These are phyloP conservation scores for Ascochyta fabae DNA, from an alignment of 2,329 filamentous ascomycete species.

Conservation along the genomic window DNA sequence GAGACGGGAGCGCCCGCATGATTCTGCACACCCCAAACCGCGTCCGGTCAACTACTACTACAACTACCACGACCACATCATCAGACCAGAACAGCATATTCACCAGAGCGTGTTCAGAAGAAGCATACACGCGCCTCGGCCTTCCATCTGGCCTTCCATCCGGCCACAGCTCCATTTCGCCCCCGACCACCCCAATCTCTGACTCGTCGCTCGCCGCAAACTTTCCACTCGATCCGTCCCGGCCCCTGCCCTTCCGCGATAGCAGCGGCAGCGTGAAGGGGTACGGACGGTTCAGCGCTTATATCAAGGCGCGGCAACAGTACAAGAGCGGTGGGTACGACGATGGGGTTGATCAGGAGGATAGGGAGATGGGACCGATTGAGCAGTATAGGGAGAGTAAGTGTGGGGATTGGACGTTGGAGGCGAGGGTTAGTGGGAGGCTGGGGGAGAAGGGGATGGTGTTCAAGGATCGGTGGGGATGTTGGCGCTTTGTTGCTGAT, in stretches of 20 bases:
- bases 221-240: conserved; percentile 8
- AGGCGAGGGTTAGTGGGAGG: conserved; percentile 20
- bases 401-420: conserved; percentile 28
- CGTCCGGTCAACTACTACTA: conserved; percentile 17
- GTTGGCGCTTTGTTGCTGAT: conserved; percentile 26
- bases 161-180: not conserved
- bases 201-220: conserved; percentile 20
- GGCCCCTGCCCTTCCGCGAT: conserved; percentile 21
- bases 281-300: conserved; percentile 25
- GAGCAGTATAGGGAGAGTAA: conserved; percentile 18
- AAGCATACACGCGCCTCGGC: conserved; percentile 21
- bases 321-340: conserved; percentile 1
- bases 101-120: conserved; percentile 6
- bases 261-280: conserved; percentile 13
- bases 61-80: not conserved
- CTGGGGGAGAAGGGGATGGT: conserved; percentile 21
- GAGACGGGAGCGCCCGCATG: conserved; percentile 22
- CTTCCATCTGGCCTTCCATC: conserved; percentile 15
- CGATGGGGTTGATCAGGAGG: conserved; percentile 17
- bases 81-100: conserved; percentile 4
- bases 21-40: conserved; percentile 12
- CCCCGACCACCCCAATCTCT: not conserved
- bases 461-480: conserved; percentile 22
- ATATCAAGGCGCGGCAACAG: conserved; percentile 6
- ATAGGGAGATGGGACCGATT: conserved; percentile 21